phyloP scores from a whole-genome alignment of 306 rosid species.

The Medicago ruthenica region DNA sequence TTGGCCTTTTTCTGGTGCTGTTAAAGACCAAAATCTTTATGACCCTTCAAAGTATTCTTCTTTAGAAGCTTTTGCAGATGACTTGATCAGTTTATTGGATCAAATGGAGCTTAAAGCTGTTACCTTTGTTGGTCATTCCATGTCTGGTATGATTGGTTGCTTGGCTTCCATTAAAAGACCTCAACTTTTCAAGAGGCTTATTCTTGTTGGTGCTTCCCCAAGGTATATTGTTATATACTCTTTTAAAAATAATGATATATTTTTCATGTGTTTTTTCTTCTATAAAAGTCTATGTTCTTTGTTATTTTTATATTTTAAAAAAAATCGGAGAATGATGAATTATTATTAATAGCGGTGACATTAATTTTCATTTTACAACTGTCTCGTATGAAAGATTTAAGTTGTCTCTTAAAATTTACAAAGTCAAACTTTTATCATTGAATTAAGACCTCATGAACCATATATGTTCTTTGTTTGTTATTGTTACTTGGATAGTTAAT shows the following conservation, averaged over 20 bases:
- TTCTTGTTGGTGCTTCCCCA: constrained; percentile 86
- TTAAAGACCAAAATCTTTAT: constrained; percentile 52
- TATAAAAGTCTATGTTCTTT: too few relatives aligned
- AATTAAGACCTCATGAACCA: too few relatives aligned
- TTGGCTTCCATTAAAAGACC: constrained; percentile 85
- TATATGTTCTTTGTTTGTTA: not conserved
- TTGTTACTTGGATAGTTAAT: constrained; percentile 7
- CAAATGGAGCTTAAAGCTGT: constrained; percentile 58
- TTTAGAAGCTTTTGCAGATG: constrained; percentile 67
- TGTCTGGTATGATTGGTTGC: constrained; percentile 95
- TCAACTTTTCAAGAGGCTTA: constrained; percentile 69
- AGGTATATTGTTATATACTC: constrained; percentile 51
- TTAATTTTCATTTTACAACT: too few relatives aligned
- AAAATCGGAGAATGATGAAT: too few relatives aligned
- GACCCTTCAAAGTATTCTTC: constrained; percentile 64
- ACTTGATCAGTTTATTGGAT: constrained; percentile 59
- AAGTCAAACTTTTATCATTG: too few relatives aligned
- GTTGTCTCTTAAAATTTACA: too few relatives aligned
- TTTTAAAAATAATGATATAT: too few relatives aligned
- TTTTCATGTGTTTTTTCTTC: too few relatives aligned
- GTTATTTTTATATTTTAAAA: too few relatives aligned
- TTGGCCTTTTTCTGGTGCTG: constrained; percentile 78
- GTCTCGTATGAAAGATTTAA: too few relatives aligned
- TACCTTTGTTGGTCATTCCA: constrained; percentile 84
- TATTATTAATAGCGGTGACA: too few relatives aligned